Base-by-base conservation (phyloP, 805 yeast genomes). In the Candida parachauliodes region DNA sequence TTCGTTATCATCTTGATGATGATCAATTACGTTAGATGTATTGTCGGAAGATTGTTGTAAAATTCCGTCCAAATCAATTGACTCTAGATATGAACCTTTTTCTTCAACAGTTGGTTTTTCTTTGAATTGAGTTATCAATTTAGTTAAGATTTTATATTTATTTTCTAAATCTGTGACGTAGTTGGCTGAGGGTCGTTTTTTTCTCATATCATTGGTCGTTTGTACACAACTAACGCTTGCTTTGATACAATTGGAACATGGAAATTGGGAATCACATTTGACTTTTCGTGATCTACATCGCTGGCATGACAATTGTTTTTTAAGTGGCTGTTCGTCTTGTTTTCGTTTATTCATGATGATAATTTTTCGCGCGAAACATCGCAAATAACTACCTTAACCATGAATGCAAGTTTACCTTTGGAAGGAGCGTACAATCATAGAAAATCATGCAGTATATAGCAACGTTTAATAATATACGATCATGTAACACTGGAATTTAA, bases 141-240 rank as follows among this genome's bases (percentile, higher is more conserved):
- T 41, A 30, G 53, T 49, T 17, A 65, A 43, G 14, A 48, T 41
- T 8, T 49, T 46, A 28, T 61, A 44, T 40, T 55, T 55, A 27
- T 49, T 49, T 47, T 67, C 77, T 30, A 76, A 50, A 2, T 65
- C 57, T 31, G 65, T 63, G n/a, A 76, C 79, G 47, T 76, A 75
- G 31, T 66, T 61, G 8, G 69, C 71, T 0, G 74, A 62, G 3
- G 76, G 76, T 32, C 80, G 53, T 40, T 68, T 70, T 45, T 72
- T 74, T 27, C 81, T 58, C 60, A 73, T 57, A 47, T 76, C 81
- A 43, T 62, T 65, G 9, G 66, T 65, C 10, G 70, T 66, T 25
- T 65, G 65, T 31, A 74, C 61, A 48, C 81, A 76, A 25, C 64
- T 72, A 11, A 66, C 59, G 4, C 61, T 60, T 4, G 68, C 54